These are phyloP conservation scores for Rubia tinctorum DNA, from an alignment of 305 asterid genomes.

Conservation along the genomic window DNA sequence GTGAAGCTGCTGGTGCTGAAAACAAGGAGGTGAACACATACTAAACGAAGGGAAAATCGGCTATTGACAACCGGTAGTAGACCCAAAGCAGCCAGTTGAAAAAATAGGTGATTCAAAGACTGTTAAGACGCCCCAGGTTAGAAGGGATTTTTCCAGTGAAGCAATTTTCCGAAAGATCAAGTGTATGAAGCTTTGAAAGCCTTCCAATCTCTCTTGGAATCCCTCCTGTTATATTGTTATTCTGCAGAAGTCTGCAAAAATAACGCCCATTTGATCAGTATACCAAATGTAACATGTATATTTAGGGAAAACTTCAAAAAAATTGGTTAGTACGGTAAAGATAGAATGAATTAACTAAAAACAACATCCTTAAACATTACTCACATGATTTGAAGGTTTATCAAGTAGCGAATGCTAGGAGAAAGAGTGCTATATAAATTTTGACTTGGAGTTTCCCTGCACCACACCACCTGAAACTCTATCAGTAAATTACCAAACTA, in stretches of 20 bases:
- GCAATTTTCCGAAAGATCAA: slow-evolving; percentile 76
- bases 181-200: slow-evolving; percentile 74
- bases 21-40: too few species aligned
- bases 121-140: slow-evolving; percentile 53
- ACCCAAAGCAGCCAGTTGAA: too few species aligned
- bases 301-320: too few species aligned
- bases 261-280: slow-evolving; percentile 13
- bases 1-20: too few species aligned
- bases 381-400: slow-evolving; percentile 88
- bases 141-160: slow-evolving; percentile 72
- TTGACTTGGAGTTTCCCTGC: slow-evolving; percentile 89
- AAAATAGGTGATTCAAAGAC: too few species aligned
- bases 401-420: slow-evolving; percentile 81
- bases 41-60: too few species aligned
- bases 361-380: slow-evolving; percentile 14
- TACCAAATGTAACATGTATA: too few species aligned
- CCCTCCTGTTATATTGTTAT: slow-evolving; percentile 72
- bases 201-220: slow-evolving; percentile 70
- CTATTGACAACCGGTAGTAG: too few species aligned
- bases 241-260: slow-evolving; percentile 69
- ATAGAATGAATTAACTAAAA: not conserved
- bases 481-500: slow-evolving; percentile 10
- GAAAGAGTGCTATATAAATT: slow-evolving; percentile 72
- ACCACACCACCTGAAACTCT: slow-evolving; percentile 36
- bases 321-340: not conserved